Percentiles rank a stretch among this genome's conserved stretches.
These are phyloP conservation scores for Aegilops longissima DNA, from an alignment of 176 grass and related monocot species.

Conservation along the genomic window DNA sequence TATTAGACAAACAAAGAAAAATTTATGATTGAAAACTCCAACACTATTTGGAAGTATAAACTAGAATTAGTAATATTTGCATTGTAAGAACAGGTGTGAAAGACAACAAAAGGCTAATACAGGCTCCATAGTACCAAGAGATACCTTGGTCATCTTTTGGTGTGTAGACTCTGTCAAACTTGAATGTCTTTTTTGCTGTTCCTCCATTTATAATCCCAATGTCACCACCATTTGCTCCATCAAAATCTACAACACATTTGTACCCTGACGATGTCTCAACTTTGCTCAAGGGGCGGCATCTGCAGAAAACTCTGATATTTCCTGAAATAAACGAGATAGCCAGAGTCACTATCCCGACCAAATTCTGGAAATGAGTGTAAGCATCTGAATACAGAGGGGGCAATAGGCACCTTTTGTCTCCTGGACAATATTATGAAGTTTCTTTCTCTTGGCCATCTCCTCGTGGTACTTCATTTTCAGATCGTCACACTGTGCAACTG, in stretches of 20 bases:
- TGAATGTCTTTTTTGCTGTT: conserved; percentile 72
- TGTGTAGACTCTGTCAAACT: conserved; percentile 78
- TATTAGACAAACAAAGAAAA: conserved; percentile 29
- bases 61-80: background rate
- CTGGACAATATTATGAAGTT: conserved; percentile 85
- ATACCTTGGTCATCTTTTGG: conserved; percentile 89
- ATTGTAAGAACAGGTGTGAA: background rate
- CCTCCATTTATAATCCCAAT: conserved; percentile 65
- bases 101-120: background rate
- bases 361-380: conserved; percentile 9
- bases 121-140: background rate
- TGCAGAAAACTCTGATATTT: conserved; percentile 95
- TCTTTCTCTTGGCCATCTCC: conserved; percentile 95
- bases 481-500: conserved; percentile 90
- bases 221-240: conserved; percentile 78
- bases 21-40: background rate
- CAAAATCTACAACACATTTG: conserved; percentile 73
- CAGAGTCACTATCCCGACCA: background rate
- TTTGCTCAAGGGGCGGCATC: conserved; percentile 87
- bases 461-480: conserved; percentile 86
- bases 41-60: background rate
- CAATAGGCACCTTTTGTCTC: conserved; percentile 72
- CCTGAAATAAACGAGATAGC: conserved; percentile 46
- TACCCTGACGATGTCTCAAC: conserved; percentile 63
- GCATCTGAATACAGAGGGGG: conserved; percentile 10